phyloP scores from a whole-genome alignment of 345 rosid species.

The Draba incana region DNA sequence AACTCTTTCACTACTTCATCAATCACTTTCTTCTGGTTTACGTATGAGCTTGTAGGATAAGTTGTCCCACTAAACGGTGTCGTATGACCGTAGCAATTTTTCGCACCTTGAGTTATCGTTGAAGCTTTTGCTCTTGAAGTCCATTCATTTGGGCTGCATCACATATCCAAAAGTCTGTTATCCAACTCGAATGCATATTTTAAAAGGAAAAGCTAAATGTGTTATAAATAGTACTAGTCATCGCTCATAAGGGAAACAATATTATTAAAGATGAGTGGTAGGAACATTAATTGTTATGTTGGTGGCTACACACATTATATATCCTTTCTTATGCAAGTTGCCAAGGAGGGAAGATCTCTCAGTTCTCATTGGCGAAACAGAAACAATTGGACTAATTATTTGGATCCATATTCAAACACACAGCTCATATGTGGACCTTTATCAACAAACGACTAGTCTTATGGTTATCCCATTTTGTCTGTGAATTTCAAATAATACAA shows the following conservation, averaged over 20 bases:
- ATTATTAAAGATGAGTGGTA: constrained; percentile 12
- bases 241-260: not conserved
- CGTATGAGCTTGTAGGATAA: constrained; percentile 61
- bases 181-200: not conserved
- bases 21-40: constrained; percentile 68
- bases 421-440: constrained; percentile 45
- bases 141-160: constrained; percentile 44
- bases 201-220: not conserved
- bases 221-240: not conserved
- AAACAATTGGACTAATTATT: constrained; percentile 17
- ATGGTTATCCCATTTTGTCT: not conserved
- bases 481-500: not conserved
- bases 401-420: constrained; percentile 29
- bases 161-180: constrained; percentile 11
- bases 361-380: constrained; percentile 24
- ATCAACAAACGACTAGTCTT: constrained; percentile 1
- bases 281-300: constrained; percentile 37
- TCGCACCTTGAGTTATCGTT: constrained; percentile 41
- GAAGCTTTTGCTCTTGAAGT: constrained; percentile 37
- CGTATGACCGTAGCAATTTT: constrained; percentile 84
- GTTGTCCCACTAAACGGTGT: constrained; percentile 58
- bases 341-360: constrained; percentile 2
- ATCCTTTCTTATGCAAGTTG: constrained; percentile 31
- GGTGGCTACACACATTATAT: constrained; percentile 15
- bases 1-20: constrained; percentile 61